Evolutionary conservation across 306 rosid species (phyloP).

Genomic region (Dalbergia cultrata): DNA sequence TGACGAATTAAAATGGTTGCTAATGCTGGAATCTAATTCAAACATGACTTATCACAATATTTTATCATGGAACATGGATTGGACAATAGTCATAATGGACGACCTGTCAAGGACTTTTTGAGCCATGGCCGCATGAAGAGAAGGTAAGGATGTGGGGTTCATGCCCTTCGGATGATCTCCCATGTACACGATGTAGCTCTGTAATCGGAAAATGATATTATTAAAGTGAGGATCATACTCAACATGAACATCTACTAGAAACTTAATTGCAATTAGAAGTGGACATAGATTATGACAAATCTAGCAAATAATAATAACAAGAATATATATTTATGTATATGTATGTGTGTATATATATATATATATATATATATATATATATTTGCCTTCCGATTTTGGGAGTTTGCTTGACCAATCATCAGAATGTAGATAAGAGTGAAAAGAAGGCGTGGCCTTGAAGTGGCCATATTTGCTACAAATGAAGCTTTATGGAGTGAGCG

Average conservation of each 20-base stretch:
- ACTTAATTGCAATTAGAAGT: too few relatives aligned
- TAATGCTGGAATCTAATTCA: neutral
- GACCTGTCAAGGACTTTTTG: conserved; percentile 52
- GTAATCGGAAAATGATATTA: conserved; percentile 2
- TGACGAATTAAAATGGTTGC: neutral
- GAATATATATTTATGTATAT: neutral
- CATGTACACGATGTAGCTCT: conserved; percentile 58
- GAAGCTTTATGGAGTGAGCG: neutral
- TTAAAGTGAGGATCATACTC: neutral
- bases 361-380: neutral
- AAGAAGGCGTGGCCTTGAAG: conserved; percentile 20
- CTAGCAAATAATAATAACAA: neutral
- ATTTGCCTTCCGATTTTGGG: conserved; percentile 43
- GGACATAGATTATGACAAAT: neutral
- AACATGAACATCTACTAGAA: neutral
- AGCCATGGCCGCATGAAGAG: conserved; percentile 51
- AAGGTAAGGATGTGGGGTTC: conserved; percentile 34
- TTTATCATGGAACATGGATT: neutral
- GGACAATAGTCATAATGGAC: neutral
- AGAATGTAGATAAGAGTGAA: conserved; percentile 4
- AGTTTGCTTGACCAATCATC: neutral
- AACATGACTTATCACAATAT: neutral
- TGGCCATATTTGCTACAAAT: conserved; percentile 1
- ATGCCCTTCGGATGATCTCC: conserved; percentile 50
- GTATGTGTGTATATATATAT: too few relatives aligned